A percentile compares a stretch with the other conserved stretches of the same genome.
Evolutionary conservation across 768 basidiomycete genomes (phyloP).

Genomic region (Paxillus involutus): DNA sequence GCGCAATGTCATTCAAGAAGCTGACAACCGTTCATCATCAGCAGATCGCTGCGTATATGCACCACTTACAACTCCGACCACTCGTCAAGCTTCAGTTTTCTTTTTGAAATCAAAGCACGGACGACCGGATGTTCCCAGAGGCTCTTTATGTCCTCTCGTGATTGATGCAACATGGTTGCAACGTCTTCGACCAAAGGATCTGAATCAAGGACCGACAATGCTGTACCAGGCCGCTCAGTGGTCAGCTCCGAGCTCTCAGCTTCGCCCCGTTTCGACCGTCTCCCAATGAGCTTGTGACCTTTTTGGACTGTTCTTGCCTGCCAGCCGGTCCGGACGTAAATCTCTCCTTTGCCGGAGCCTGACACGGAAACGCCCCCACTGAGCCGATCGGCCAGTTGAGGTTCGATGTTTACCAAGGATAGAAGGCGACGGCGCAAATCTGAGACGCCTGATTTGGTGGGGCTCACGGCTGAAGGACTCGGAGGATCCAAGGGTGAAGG

Average conservation of each 20-base stretch:
- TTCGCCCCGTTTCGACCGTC: slow-evolving; percentile 25
- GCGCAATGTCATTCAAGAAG: slow-evolving; percentile 72
- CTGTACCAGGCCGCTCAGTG: slow-evolving; percentile 26
- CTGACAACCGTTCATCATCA: slow-evolving; percentile 35
- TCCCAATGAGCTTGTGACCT: slow-evolving; percentile 35
- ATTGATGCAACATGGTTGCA: slow-evolving; percentile 55
- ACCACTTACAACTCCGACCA: slow-evolving; percentile 82
- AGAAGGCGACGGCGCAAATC: slow-evolving; percentile 59
- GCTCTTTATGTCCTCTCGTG: slow-evolving; percentile 63
- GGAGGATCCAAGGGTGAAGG: slow-evolving; percentile 10
- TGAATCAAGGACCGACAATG: slow-evolving; percentile 35
- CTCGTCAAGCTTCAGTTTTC: slow-evolving; percentile 78
- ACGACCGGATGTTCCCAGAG: slow-evolving; percentile 77
- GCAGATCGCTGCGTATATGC: slow-evolving; percentile 23
- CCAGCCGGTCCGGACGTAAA: slow-evolving; percentile 82
- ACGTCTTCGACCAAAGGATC: slow-evolving; percentile 64
- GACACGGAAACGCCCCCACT: slow-evolving; percentile 73
- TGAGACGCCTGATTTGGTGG: slow-evolving; percentile 39
- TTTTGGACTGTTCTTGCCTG: slow-evolving; percentile 67
- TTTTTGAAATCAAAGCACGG: slow-evolving; percentile 60
- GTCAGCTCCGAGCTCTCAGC: slow-evolving; percentile 27
- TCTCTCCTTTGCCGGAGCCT: slow-evolving; percentile 72
- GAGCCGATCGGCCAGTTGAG: slow-evolving; percentile 65
- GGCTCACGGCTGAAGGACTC: slow-evolving; percentile 15
- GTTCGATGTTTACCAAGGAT: slow-evolving; percentile 60